Evolutionary conservation across 2,329 filamentous ascomycete genomes (phyloP).

Genomic region (Dactylellina haptotyla): DNA sequence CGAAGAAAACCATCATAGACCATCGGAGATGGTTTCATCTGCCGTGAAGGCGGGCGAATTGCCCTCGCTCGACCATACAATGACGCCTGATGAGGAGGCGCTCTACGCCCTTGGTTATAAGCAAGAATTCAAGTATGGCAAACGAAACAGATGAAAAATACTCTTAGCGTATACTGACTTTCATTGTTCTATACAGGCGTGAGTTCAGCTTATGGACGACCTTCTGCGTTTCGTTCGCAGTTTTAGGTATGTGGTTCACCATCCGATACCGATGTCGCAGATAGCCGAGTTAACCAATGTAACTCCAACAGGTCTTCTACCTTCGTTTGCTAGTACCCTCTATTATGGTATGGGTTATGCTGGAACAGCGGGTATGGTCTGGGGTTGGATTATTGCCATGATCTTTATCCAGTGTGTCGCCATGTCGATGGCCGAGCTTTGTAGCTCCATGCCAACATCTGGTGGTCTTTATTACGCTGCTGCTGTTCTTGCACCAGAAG

Average conservation of each 20-base stretch:
- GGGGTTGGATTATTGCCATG: conserved; percentile 80
- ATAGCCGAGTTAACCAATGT: neutral
- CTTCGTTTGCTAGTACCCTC: conserved; percentile 76
- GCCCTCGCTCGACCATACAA: conserved; percentile 64
- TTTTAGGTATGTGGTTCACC: conserved; percentile 64
- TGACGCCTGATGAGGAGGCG: conserved; percentile 69
- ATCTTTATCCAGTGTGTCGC: conserved; percentile 77
- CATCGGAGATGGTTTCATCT: conserved; percentile 63
- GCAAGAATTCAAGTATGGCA: conserved; percentile 63
- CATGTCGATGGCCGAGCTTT: conserved; percentile 75
- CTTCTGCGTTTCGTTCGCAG: conserved; percentile 78
- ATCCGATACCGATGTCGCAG: neutral
- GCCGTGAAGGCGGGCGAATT: conserved; percentile 66
- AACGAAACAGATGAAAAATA: neutral
- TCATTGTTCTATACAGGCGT: conserved; percentile 72
- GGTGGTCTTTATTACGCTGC: conserved; percentile 79
- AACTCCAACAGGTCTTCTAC: conserved; percentile 66
- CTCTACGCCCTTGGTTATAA: conserved; percentile 71
- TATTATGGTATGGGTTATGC: conserved; percentile 75
- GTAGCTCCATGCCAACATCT: conserved; percentile 77
- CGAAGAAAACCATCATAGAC: conserved; percentile 28
- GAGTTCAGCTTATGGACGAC: conserved; percentile 79
- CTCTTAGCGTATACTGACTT: conserved; percentile 59
- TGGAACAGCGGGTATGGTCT: conserved; percentile 73
- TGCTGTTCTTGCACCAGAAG: conserved; percentile 72